A percentile compares a stretch with the other conserved stretches of the same genome.
These are phyloP conservation scores for Calocera cornea DNA, from an alignment of 768 basidiomycete species.

Conservation along the genomic window DNA sequence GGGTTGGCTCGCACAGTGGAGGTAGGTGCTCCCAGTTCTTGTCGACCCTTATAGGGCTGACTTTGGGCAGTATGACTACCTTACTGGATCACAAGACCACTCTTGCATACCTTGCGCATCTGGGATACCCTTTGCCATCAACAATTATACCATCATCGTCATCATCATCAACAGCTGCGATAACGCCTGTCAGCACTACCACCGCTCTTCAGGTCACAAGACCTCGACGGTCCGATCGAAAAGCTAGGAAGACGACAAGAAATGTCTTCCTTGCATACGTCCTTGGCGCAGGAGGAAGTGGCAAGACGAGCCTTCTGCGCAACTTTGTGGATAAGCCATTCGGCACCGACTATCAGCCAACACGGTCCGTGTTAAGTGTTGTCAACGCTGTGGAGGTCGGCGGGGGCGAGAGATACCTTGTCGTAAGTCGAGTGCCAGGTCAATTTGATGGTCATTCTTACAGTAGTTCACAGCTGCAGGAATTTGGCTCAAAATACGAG, in stretches of 20 bases:
- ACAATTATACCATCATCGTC: slow-evolving; percentile 17
- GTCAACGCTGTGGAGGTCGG: slow-evolving; percentile 92
- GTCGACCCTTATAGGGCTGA: background rate
- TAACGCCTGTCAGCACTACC: slow-evolving; percentile 34
- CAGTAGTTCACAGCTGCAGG: slow-evolving; percentile 55
- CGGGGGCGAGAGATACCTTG: slow-evolving; percentile 89
- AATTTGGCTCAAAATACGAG: slow-evolving; percentile 94
- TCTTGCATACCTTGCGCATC: slow-evolving; percentile 85
- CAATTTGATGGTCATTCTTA: no score
- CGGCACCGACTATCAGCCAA: slow-evolving; percentile 65
- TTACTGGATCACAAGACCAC: slow-evolving; percentile 87
- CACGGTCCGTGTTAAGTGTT: slow-evolving; percentile 77
- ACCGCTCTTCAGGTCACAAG: slow-evolving; percentile 74
- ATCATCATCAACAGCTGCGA: slow-evolving; percentile 16
- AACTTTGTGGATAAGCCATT: slow-evolving; percentile 79
- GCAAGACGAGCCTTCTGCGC: slow-evolving; percentile 78
- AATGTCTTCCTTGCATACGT: slow-evolving; percentile 92
- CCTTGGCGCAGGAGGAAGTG: slow-evolving; percentile 88
- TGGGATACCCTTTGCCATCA: slow-evolving; percentile 70
- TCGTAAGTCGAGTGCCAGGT: no score
- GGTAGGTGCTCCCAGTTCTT: slow-evolving; percentile 38
- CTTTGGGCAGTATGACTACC: slow-evolving; percentile 71
- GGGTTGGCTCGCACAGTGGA: slow-evolving; percentile 98
- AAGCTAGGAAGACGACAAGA: slow-evolving; percentile 74
- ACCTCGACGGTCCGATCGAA: slow-evolving; percentile 68